These are phyloP conservation scores for Rhodosporidiobolus odoratus DNA, from an alignment of 768 basidiomycete genomes.

Conservation along the genomic window DNA sequence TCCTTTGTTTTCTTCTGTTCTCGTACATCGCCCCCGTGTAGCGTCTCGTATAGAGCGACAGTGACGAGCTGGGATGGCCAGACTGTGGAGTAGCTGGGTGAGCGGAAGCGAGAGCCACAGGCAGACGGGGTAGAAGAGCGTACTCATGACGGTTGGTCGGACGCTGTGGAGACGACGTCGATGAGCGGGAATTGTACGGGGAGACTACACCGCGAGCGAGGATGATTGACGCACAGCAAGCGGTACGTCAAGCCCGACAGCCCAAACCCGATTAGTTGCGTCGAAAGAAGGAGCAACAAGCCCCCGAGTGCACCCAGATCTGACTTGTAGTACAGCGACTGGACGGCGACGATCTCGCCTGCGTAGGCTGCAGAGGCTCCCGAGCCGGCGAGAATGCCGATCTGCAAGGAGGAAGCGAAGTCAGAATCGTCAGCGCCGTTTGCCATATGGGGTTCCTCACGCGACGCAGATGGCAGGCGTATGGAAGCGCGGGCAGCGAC, in stretches of 20 bases:
- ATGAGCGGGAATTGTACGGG: too few relatives aligned
- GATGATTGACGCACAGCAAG: constrained; percentile 11
- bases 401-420: background rate
- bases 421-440: background rate
- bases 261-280: constrained; percentile 45
- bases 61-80: constrained; percentile 41
- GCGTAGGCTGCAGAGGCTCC: constrained; percentile 43
- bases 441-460: background rate
- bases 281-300: constrained; percentile 40
- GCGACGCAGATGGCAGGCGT: too few relatives aligned
- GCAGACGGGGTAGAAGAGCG: background rate
- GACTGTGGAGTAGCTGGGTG: constrained; percentile 40
- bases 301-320: constrained; percentile 41
- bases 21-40: constrained; percentile 40
- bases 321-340: constrained; percentile 43
- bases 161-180: background rate
- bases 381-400: constrained; percentile 21
- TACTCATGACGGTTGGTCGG: background rate
- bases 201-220: too few relatives aligned
- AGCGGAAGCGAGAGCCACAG: background rate
- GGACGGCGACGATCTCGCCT: constrained; percentile 43
- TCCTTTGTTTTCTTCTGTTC: constrained; percentile 31
- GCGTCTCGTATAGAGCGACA: constrained; percentile 43
- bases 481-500: background rate
- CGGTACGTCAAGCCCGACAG: constrained; percentile 41